These are phyloP conservation scores for Ustulina deusta DNA, from an alignment of 2,329 filamentous ascomycete species.

Conservation along the genomic window DNA sequence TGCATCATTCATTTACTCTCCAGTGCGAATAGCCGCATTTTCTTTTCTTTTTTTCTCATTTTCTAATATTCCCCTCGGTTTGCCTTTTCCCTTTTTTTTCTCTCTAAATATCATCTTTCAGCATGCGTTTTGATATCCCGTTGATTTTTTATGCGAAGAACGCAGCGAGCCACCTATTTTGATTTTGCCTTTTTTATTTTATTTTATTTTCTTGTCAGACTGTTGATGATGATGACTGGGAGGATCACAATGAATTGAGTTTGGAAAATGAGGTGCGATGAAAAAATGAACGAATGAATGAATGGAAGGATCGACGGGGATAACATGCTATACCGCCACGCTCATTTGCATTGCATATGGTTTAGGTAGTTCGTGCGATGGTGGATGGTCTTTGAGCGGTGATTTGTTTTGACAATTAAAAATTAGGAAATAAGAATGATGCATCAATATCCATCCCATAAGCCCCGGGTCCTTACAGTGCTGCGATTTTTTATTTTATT, in stretches of 20 bases:
- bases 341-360: slow-evolving; percentile 38
- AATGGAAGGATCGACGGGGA: slow-evolving; percentile 17
- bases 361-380: slow-evolving; percentile 26
- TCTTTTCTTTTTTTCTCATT: slow-evolving; percentile 26
- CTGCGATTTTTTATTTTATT: background rate
- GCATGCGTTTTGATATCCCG: slow-evolving; percentile 34
- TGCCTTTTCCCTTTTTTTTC: background rate
- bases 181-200: slow-evolving; percentile 27
- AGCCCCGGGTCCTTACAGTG: no score
- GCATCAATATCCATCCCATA: background rate
- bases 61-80: background rate
- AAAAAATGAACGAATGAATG: slow-evolving; percentile 27
- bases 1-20: slow-evolving; percentile 27
- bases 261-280: slow-evolving; percentile 30
- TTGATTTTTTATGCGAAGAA: slow-evolving; percentile 33
- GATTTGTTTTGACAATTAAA: slow-evolving; percentile 16
- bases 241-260: slow-evolving; percentile 28
- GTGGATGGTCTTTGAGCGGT: slow-evolving; percentile 14
- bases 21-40: slow-evolving; percentile 1
- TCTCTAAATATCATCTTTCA: background rate
- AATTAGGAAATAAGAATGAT: slow-evolving; percentile 13
- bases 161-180: slow-evolving; percentile 39
- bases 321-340: slow-evolving; percentile 33
- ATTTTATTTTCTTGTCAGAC: slow-evolving; percentile 40
- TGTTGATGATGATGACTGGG: slow-evolving; percentile 21